Conservation (phyloP, 129 eudicot species). For the Ambrosia artemisiifolia region DNA sequence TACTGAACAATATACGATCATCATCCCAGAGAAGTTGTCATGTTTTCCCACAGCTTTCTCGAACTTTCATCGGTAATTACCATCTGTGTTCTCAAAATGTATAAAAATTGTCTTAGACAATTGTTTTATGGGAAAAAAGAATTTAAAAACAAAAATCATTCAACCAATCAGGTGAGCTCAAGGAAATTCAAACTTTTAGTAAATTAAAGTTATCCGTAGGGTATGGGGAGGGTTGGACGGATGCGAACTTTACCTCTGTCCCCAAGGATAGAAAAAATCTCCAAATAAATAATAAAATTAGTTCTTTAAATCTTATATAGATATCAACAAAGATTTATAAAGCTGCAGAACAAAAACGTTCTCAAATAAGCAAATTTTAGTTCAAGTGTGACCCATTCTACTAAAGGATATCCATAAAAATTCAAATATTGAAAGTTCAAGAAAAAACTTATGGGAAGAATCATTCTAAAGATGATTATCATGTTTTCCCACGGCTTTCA, state of each 20-base stretch:
- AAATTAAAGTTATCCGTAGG: too few relatives aligned
- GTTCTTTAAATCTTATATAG: neutral
- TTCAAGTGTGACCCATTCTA: neutral
- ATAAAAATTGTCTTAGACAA: neutral
- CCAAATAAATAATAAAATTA: too few relatives aligned
- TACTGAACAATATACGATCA: neutral
- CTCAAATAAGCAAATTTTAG: neutral
- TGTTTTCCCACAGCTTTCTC: slow-evolving; percentile 1
- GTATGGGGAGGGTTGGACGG: too few relatives aligned
- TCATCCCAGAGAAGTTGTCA: neutral
- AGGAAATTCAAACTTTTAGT: too few relatives aligned
- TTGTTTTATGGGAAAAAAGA: neutral
- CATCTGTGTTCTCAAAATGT: neutral
- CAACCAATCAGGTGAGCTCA: too few relatives aligned
- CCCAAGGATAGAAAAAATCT: too few relatives aligned
- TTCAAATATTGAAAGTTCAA: neutral
- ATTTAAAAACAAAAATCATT: neutral
- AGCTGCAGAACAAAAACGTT: neutral
- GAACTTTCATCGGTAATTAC: neutral
- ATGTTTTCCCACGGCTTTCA: neutral
- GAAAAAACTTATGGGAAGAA: neutral
- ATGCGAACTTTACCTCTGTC: too few relatives aligned
- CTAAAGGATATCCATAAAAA: neutral
- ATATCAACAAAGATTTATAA: neutral
- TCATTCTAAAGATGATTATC: neutral